Evolutionary conservation across 768 basidiomycete species (phyloP).

Genomic region (Amanita exitialis): DNA sequence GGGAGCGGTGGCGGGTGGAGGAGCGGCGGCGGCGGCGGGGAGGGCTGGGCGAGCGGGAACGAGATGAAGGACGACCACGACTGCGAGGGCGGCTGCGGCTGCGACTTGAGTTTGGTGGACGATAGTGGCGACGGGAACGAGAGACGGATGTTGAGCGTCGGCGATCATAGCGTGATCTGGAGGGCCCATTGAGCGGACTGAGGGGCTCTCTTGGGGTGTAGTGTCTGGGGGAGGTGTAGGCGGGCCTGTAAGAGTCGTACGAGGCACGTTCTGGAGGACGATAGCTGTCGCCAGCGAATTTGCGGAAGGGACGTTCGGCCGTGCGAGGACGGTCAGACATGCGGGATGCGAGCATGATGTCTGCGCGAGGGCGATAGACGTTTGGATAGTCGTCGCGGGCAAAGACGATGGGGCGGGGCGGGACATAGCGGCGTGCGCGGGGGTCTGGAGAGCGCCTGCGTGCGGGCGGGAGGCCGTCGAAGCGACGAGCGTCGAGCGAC

Average conservation of each 20-base stretch:
- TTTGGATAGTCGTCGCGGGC: slow-evolving; percentile 21
- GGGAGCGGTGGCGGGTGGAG: too few species aligned
- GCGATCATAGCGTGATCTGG: slow-evolving; percentile 8
- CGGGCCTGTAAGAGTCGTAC: slow-evolving; percentile 45
- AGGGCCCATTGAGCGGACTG: slow-evolving; percentile 3
- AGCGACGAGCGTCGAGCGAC: slow-evolving; percentile 14
- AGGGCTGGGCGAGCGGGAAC: too few species aligned
- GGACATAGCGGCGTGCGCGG: slow-evolving; percentile 41
- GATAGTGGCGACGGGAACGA: slow-evolving; percentile 10
- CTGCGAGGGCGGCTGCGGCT: background rate
- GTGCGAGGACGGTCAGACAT: background rate
- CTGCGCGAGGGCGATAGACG: slow-evolving; percentile 26
- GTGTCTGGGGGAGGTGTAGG: slow-evolving; percentile 25
- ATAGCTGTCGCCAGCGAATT: slow-evolving; percentile 35
- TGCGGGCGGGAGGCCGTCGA: slow-evolving; percentile 40
- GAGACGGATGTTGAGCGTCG: slow-evolving; percentile 15
- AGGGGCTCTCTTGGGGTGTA: slow-evolving; percentile 15
- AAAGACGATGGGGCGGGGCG: slow-evolving; percentile 19
- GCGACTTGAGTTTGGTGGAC: background rate
- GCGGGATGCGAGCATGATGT: slow-evolving; percentile 1
- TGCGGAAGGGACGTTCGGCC: background rate
- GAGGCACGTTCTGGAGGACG: slow-evolving; percentile 29
- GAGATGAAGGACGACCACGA: background rate
- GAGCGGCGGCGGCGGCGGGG: too few species aligned
- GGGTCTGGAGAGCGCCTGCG: slow-evolving; percentile 26